phyloP scores from a whole-genome alignment of 495 filamentous ascomycete genomes.

The Rhizodiscina lignyota region DNA sequence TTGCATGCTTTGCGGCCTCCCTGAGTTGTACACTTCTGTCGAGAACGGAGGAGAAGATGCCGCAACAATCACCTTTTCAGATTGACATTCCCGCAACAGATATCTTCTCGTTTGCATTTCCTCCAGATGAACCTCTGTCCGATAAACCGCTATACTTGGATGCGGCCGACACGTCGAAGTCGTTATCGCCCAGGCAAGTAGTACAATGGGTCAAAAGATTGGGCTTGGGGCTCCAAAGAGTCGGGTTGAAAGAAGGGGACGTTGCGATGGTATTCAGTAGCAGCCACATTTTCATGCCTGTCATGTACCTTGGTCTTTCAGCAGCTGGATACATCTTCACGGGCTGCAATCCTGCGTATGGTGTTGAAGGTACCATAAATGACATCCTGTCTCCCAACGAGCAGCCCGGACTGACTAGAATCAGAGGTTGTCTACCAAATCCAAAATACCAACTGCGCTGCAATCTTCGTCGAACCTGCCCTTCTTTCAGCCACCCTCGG shows the following conservation, averaged over 20 bases:
- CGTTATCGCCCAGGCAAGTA: slow-evolving; percentile 22
- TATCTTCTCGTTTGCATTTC: slow-evolving; percentile 29
- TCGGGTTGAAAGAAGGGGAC: slow-evolving; percentile 21
- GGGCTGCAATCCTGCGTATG: slow-evolving; percentile 21
- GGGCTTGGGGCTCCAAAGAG: slow-evolving; percentile 22
- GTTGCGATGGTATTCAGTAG: slow-evolving; percentile 28
- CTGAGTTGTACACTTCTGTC: too few relatives aligned
- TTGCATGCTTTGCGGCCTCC: too few relatives aligned
- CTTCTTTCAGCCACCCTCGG: slow-evolving; percentile 20
- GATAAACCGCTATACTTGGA: slow-evolving; percentile 31
- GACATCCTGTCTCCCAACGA: too few relatives aligned
- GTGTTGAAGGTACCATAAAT: slow-evolving; percentile 11
- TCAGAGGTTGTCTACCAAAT: slow-evolving; percentile 18
- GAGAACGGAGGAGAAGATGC: too few relatives aligned
- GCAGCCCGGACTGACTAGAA: too few relatives aligned
- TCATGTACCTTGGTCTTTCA: slow-evolving; percentile 28
- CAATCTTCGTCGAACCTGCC: slow-evolving; percentile 22
- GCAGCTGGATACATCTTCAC: slow-evolving; percentile 25
- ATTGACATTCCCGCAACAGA: slow-evolving; percentile 28
- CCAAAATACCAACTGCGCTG: slow-evolving; percentile 22
- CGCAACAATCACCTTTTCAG: slow-evolving; percentile 18
- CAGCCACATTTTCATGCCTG: slow-evolving; percentile 33
- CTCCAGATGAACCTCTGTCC: slow-evolving; percentile 17
- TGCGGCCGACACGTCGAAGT: slow-evolving; percentile 20
- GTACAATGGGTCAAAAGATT: slow-evolving; percentile 27